phyloP scores from a whole-genome alignment of 2,329 filamentous ascomycete genomes.

The Drechslera avenae region DNA sequence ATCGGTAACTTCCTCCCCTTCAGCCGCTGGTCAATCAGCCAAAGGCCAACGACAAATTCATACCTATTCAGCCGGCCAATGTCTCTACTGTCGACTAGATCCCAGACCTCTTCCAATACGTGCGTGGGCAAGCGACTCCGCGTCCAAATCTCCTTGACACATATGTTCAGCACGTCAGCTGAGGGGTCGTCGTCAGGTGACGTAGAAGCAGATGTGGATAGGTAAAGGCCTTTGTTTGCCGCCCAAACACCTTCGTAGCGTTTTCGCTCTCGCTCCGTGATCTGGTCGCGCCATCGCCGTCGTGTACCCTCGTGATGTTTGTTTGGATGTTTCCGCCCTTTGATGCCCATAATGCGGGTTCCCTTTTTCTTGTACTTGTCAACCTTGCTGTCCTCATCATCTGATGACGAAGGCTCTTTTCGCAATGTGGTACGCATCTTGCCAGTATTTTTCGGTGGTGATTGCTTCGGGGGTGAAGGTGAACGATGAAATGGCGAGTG shows the following conservation, averaged over 20 bases:
- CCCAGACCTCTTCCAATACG: constrained; percentile 77
- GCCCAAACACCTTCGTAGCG: constrained; percentile 86
- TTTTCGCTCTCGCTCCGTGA: constrained; percentile 74
- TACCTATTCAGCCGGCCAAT: constrained; percentile 65
- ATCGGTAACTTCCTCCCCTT: constrained; percentile 77
- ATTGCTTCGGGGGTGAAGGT: constrained; percentile 43
- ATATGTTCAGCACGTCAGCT: constrained; percentile 67
- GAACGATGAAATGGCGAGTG: constrained; percentile 47
- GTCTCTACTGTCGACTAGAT: constrained; percentile 67
- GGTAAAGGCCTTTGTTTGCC: constrained; percentile 69
- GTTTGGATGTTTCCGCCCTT: constrained; percentile 62
- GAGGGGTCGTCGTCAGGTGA: constrained; percentile 33
- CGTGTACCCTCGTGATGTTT: constrained; percentile 77
- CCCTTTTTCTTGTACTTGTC: constrained; percentile 60
- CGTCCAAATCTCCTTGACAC: constrained; percentile 76
- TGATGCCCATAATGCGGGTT: constrained; percentile 59
- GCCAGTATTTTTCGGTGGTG: constrained; percentile 50
- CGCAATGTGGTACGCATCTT: constrained; percentile 71
- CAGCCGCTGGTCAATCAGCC: constrained; percentile 81
- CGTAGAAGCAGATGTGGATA: constrained; percentile 21
- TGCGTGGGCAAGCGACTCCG: constrained; percentile 70
- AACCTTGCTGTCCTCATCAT: constrained; percentile 58
- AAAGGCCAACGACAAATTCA: constrained; percentile 83
- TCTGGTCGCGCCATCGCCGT: constrained; percentile 75
- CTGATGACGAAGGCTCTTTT: constrained; percentile 51